Evolutionary conservation across 257 asterid species (phyloP), one percentile per base, ranked within the genome.

Genomic region (Gardenia jasminoides): DNA sequence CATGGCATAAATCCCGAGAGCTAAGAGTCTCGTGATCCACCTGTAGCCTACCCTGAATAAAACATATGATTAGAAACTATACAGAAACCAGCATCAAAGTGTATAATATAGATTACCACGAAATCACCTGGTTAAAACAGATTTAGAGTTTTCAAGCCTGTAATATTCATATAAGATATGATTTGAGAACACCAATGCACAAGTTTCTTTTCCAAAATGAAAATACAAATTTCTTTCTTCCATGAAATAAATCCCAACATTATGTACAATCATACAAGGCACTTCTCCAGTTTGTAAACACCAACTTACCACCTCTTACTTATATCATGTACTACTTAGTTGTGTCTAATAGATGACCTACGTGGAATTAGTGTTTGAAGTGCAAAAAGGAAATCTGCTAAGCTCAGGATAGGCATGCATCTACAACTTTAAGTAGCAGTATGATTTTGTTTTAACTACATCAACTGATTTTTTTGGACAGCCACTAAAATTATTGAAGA

Each of bases 21-120:
- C 96, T 71, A 96, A 86, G 84, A 94, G 87, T 83, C 91, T 88
- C 12, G 92, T 87, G 80, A 96, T 94, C 99, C 98, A 93, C 48
- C 97, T 97, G 84, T 92, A 96, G 72, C 99, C 99, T 86, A 96
- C 59, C 96, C 99, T 96, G 97, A 84, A 91, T 64, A 86, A 84
- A 82, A 84, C 68, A 59, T 82, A 79, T 67, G 79, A 85, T 90
- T 62, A 89, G 79, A 67, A 65, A 79, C 68, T 33, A 70, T 39
- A 73, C 83, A 75, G 65, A 70, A 72, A 76, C 39, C 48, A 59
- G 67, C 54, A 50, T 46, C 46, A 41, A 7, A 48, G 56, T 22
- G 47, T 20, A n/a, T 28, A 19, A 19, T 31, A 67, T 8, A 59
- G 36, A 24, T 17, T 26, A 22, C 12, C 30, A 36, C 52, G 39